Percentiles rank a stretch among this genome's conserved stretches.
These are phyloP conservation scores for Clitoria ternatea DNA, from an alignment of 306 rosid genomes.

Conservation along the genomic window DNA sequence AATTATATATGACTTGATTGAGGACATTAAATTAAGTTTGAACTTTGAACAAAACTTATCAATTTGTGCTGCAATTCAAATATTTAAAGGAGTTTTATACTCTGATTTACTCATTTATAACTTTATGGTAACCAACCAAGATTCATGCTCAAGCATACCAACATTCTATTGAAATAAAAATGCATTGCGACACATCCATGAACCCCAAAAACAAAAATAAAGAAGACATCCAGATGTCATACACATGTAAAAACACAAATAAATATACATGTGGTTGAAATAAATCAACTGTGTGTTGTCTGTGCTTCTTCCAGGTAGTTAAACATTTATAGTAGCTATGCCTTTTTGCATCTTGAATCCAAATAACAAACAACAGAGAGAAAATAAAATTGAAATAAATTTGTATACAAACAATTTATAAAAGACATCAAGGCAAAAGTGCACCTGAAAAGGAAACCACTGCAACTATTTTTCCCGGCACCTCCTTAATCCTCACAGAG, in stretches of 20 bases:
- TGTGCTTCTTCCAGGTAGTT: constrained; percentile 7
- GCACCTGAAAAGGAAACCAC: constrained; percentile 89
- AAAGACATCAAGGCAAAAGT: constrained; percentile 26
- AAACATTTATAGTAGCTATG: neutral
- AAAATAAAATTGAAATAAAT: neutral
- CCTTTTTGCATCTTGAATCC: neutral
- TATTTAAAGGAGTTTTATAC: neutral
- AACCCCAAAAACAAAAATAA: neutral
- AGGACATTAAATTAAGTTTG: constrained; percentile 5
- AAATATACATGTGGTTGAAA: constrained; percentile 3
- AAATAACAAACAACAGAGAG: neutral
- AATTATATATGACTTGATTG: neutral
- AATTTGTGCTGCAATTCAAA: neutral
- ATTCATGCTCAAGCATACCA: neutral
- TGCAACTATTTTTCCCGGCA: constrained; percentile 66
- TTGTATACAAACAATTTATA: neutral
- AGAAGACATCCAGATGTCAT: neutral
- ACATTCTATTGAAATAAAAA: neutral
- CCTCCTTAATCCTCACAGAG: constrained; percentile 73
- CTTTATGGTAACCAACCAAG: neutral
- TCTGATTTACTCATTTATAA: neutral
- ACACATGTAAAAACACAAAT: neutral
- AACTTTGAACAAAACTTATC: neutral
- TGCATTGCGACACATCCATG: neutral
- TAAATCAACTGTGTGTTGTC: neutral